These are phyloP conservation scores for Talaromyces borbonicus DNA, from an alignment of 495 filamentous ascomycete genomes.

Conservation along the genomic window DNA sequence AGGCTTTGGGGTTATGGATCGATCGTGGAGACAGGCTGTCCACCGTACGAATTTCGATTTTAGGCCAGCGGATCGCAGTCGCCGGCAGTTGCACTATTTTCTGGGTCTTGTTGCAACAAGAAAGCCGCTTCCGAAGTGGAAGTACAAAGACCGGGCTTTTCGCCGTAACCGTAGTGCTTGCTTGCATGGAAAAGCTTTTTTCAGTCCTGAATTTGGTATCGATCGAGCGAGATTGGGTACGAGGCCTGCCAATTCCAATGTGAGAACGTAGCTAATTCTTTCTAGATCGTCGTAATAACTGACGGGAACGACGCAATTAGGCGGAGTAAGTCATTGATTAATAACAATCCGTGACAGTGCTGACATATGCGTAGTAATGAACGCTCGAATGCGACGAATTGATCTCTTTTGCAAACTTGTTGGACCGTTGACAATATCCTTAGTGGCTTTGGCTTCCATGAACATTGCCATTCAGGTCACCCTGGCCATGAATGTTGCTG, in stretches of 20 bases:
- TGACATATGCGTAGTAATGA: slow-evolving; percentile 24
- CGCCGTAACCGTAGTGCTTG: slow-evolving; percentile 29
- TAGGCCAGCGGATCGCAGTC: slow-evolving; percentile 15
- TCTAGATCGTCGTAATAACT: slow-evolving; percentile 34
- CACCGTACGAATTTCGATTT: slow-evolving; percentile 31
- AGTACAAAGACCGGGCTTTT: slow-evolving; percentile 21
- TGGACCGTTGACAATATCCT: slow-evolving; percentile 45
- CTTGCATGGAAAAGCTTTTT: slow-evolving; percentile 42
- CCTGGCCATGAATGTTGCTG: slow-evolving; percentile 25
- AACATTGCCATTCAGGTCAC: slow-evolving; percentile 40
- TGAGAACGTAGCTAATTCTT: not conserved
- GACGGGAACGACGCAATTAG: slow-evolving; percentile 24
- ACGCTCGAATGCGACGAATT: slow-evolving; percentile 53
- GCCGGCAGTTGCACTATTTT: slow-evolving; percentile 12
- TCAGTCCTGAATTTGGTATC: slow-evolving; percentile 43
- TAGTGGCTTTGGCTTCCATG: slow-evolving; percentile 37
- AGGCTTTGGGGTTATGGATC: slow-evolving; percentile 31
- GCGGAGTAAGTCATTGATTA: slow-evolving; percentile 19
- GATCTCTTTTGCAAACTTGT: slow-evolving; percentile 58
- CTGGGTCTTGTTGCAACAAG: slow-evolving; percentile 7
- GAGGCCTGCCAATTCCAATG: not conserved
- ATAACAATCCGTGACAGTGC: not conserved
- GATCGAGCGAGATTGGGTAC: slow-evolving; percentile 52
- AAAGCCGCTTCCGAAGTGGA: not conserved
- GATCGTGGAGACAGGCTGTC: slow-evolving; percentile 30